These are phyloP conservation scores for Didymella glomerata DNA, from an alignment of 2,329 filamentous ascomycete species.

Conservation along the genomic window DNA sequence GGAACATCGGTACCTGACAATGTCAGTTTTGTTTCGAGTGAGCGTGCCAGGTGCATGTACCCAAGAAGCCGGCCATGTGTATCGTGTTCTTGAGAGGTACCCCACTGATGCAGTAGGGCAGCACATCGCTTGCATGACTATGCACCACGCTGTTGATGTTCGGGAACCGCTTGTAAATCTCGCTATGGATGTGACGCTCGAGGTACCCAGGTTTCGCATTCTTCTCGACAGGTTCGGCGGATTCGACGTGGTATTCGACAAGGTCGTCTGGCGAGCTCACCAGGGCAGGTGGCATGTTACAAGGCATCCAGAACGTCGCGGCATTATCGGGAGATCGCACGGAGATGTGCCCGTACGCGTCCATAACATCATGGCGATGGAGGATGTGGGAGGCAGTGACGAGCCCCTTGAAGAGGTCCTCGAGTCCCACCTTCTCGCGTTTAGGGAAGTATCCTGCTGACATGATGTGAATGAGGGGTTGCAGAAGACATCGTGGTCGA, in stretches of 20 bases:
- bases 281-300: constrained; percentile 55
- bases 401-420: constrained; percentile 51
- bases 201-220: constrained; percentile 47
- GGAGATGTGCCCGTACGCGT: constrained; percentile 65
- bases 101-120: constrained; percentile 54
- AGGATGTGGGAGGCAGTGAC: constrained; percentile 63
- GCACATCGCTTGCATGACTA: constrained; percentile 53
- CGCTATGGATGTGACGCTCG: constrained; percentile 57
- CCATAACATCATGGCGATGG: constrained; percentile 60
- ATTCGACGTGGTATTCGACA: constrained; percentile 55
- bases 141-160: constrained; percentile 56
- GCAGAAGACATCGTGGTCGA: constrained; percentile 10
- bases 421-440: constrained; percentile 50
- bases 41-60: constrained; percentile 28
- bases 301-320: constrained; percentile 57
- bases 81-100: constrained; percentile 51
- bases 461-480: constrained; percentile 30
- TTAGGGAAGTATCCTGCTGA: constrained; percentile 51
- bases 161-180: constrained; percentile 57
- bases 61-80: constrained; percentile 57
- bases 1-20: constrained; percentile 45
- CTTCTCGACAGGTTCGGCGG: constrained; percentile 51
- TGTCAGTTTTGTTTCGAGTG: not conserved
- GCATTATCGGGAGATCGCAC: constrained; percentile 60
- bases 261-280: constrained; percentile 54